Evolutionary conservation across 2,329 filamentous ascomycete genomes (phyloP).

Genomic region (Shiraia bambusicola): DNA sequence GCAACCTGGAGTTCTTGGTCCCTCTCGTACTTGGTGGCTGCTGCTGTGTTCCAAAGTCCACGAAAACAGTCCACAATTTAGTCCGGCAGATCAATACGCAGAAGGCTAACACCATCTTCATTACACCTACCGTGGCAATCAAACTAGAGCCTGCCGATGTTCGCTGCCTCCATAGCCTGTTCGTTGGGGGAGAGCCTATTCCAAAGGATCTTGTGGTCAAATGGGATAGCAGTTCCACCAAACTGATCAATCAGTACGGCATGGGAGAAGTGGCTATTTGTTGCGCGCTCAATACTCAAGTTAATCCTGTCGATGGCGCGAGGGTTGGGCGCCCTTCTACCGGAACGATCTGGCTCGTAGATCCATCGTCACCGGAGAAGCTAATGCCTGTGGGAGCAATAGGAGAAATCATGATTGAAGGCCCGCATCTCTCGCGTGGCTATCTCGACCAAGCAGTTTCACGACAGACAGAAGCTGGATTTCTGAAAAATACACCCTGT

Average conservation of each 20-base stretch:
- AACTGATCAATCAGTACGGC: neutral
- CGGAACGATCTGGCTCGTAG: neutral
- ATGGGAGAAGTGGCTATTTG: neutral
- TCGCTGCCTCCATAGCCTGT: conserved; percentile 2
- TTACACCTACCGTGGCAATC: conserved; percentile 52
- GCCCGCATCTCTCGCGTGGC: neutral
- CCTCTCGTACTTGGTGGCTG: conserved; percentile 51
- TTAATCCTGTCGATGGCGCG: neutral
- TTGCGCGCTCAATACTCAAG: neutral
- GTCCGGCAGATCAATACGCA: conserved; percentile 38
- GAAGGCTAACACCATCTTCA: conserved; percentile 32
- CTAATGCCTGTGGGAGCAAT: conserved; percentile 7
- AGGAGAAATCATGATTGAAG: conserved; percentile 10
- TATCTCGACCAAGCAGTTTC: conserved; percentile 11
- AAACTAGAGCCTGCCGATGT: neutral
- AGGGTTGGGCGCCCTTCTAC: neutral
- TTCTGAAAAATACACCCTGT: neutral
- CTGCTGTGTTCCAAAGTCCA: conserved; percentile 55
- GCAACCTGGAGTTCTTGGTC: conserved; percentile 53
- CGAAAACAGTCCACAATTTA: conserved; percentile 53
- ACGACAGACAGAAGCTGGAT: conserved; percentile 14
- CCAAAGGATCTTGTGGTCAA: neutral
- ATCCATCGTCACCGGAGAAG: neutral
- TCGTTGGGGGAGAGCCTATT: conserved; percentile 5
- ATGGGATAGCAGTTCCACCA: neutral